phyloP scores from a whole-genome alignment of 2,329 filamentous ascomycete species.

The Trichophyton simii region DNA sequence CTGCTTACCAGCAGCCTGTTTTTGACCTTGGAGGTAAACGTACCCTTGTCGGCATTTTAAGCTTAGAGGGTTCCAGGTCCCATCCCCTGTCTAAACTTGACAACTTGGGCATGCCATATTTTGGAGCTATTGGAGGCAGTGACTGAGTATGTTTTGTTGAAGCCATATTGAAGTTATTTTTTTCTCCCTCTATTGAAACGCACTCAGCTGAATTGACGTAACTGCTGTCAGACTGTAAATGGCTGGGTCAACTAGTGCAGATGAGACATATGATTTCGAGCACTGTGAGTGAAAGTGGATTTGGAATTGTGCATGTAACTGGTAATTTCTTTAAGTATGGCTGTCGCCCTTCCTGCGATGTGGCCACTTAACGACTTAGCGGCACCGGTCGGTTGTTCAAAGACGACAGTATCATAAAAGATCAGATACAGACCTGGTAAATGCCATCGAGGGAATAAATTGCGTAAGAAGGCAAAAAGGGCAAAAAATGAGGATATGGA shows the following conservation, averaged over 20 bases:
- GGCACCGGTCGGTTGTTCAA: not conserved
- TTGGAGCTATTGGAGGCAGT: conserved; percentile 35
- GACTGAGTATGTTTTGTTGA: conserved; percentile 28
- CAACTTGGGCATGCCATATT: conserved; percentile 25
- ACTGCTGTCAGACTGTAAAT: conserved; percentile 15
- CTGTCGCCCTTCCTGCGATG: not conserved
- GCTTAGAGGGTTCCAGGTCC: conserved; percentile 20
- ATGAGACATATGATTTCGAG: not conserved
- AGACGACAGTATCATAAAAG: not conserved
- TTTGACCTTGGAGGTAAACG: conserved; percentile 42
- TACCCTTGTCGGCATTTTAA: conserved; percentile 29
- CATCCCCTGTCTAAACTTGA: conserved; percentile 23
- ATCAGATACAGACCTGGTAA: not conserved
- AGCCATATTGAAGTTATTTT: conserved; percentile 19
- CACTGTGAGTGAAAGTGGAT: not conserved
- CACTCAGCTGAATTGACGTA: too few relatives aligned
- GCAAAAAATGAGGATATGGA: not conserved
- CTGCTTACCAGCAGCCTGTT: conserved; percentile 41
- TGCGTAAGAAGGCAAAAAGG: not conserved
- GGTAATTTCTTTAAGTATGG: not conserved
- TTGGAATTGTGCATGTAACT: not conserved
- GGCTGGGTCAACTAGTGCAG: conserved; percentile 18
- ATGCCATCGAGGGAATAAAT: not conserved
- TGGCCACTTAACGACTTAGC: not conserved
- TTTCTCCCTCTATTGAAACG: too few relatives aligned